phyloP scores from a whole-genome alignment of 495 filamentous ascomycete species.

The Bathelium albidoporum region DNA sequence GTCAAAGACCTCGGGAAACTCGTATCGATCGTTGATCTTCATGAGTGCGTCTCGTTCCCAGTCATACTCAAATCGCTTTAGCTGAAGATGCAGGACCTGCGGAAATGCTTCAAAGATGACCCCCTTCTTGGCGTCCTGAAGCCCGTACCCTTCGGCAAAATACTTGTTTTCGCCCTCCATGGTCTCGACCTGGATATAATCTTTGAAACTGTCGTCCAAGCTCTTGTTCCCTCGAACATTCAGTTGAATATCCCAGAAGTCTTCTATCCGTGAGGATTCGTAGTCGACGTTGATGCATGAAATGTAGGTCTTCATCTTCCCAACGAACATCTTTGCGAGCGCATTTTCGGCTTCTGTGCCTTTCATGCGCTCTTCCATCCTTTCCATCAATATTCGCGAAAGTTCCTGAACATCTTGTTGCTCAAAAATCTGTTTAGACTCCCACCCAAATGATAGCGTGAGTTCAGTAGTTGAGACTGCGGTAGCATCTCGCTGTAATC shows the following conservation, averaged over 20 bases:
- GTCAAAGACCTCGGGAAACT: constrained; percentile 91
- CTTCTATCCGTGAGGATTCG: constrained; percentile 86
- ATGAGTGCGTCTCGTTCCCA: constrained; percentile 92
- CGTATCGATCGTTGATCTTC: constrained; percentile 97
- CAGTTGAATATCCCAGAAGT: constrained; percentile 98
- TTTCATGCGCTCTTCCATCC: constrained; percentile 95
- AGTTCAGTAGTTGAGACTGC: constrained; percentile 88
- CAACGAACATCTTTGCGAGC: constrained; percentile 80
- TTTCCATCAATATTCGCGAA: constrained; percentile 92
- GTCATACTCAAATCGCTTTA: constrained; percentile 98
- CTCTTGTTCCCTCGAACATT: constrained; percentile 92
- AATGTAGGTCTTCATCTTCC: constrained; percentile 96
- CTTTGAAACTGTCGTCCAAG: constrained; percentile 85
- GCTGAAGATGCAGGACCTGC: constrained; percentile 85
- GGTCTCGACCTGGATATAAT: constrained; percentile 93
- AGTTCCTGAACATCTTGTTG: constrained; percentile 98
- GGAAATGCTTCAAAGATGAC: constrained; percentile 96
- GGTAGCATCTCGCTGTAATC: constrained; percentile 68
- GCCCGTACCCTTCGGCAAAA: constrained; percentile 76
- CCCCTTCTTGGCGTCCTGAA: constrained; percentile 95
- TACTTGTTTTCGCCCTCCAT: constrained; percentile 99
- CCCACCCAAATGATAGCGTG: constrained; percentile 95
- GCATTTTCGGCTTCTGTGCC: constrained; percentile 90
- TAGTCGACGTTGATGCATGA: constrained; percentile 97
- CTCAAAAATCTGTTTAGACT: constrained; percentile 94